Base-by-base conservation (phyloP, 2,329 filamentous ascomycete genomes). In the Calonectria pauciramosa region DNA sequence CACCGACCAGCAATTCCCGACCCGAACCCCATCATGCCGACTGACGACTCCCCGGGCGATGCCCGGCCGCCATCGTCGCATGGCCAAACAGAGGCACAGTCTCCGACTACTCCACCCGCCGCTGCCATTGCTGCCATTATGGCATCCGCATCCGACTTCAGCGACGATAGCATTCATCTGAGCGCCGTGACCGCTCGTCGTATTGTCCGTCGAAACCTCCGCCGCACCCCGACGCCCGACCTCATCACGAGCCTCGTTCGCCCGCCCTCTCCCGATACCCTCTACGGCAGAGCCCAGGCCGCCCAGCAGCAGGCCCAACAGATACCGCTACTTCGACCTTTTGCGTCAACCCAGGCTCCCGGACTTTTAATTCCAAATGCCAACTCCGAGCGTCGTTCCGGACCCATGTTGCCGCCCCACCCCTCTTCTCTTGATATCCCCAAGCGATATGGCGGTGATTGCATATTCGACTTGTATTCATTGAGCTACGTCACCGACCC, bases 381-480 rank as follows among this genome's bases (percentile, higher is more conserved):
- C 28, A 76, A 71, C 59, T 74, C 79, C 14, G 80, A 82, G 44
- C 81, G 82, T 10, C 82, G 83, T 30, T 84, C 84, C 1, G 84
- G 85, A 10, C 85, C 85, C 28, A 70, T 85, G 38, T 71, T 82
- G 41, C 75, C 83, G 49, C 85, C 85, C 13, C 85, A 86, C 72
- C 82, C 73, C 13, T 86, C 84, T 1, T 86, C 85, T 6, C 82
- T 86, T 66, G 85, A 85, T 64, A 84, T 86, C 13, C 85, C 85
- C 2, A 82, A 80, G 63, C 82, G 82, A 34, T 85, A 86, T 71
- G 85, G 85, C 30, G 85, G 85, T 72, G 77, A 80, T 60, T 80
- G 81, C 77, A 78, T 86, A 68, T 86, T 89, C 73, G 88, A 90
- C 80, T 82, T 89, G 80, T 86, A 86, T 74, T 83, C 85, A 4